These are phyloP conservation scores for Xylaria curta DNA, from an alignment of 495 filamentous ascomycete genomes.

Conservation along the genomic window DNA sequence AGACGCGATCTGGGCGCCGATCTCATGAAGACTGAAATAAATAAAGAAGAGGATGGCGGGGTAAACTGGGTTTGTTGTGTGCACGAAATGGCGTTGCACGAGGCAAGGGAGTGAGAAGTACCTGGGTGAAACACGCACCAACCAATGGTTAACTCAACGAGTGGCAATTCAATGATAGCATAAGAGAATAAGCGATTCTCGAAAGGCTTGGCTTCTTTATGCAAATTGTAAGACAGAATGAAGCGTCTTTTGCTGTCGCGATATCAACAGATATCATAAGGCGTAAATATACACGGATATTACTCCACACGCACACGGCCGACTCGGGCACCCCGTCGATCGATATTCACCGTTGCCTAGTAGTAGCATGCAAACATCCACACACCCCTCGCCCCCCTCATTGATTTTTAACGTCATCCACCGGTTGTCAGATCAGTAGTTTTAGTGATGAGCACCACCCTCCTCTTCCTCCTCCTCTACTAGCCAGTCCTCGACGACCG, in stretches of 20 bases:
- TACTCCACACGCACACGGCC: conserved; percentile 23
- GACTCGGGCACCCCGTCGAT: conserved; percentile 7
- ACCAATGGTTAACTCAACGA: not conserved
- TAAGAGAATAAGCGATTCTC: not conserved
- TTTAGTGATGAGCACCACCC: conserved; percentile 46
- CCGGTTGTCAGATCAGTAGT: not conserved
- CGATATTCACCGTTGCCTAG: conserved; percentile 17
- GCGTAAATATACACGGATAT: conserved; percentile 35
- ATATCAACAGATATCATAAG: conserved; percentile 27
- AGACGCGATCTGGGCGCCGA: not conserved
- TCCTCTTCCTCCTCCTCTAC: conserved; percentile 58
- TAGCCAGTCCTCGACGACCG: conserved; percentile 57
- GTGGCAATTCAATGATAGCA: not conserved
- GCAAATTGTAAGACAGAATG: not conserved
- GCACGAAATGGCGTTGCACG: not conserved
- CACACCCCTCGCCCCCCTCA: not conserved
- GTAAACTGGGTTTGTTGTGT: not conserved
- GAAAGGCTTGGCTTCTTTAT: not conserved
- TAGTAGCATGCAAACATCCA: conserved; percentile 13
- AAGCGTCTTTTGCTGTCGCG: conserved; percentile 24
- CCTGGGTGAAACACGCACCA: not conserved
- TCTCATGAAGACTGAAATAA: not conserved
- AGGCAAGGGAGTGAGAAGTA: not conserved
- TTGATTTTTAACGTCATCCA: not conserved
- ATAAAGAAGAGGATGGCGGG: not conserved